Conservation (phyloP, 169 alveolate genomes). For the Eimeria necatrix region DNA sequence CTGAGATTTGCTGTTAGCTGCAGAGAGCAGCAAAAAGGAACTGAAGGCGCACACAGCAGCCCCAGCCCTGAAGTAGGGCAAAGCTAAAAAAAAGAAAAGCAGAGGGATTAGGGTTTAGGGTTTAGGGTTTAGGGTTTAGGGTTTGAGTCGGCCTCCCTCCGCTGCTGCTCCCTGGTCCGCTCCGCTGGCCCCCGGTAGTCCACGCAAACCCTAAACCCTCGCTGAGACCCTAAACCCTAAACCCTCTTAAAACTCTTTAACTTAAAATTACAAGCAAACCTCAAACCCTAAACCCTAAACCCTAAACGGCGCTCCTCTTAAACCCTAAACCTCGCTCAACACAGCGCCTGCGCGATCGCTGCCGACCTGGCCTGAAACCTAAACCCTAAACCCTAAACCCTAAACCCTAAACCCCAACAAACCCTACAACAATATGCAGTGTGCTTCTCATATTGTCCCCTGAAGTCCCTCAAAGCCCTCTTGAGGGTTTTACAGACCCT, state of each 20-base stretch:
- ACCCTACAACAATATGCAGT: too few species aligned
- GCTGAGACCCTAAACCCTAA: constrained; percentile 11
- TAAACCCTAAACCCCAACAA: neutral
- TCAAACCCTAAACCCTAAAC: neutral
- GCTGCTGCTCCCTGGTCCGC: neutral
- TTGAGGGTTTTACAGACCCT: neutral
- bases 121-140: neutral
- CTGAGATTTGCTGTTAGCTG: neutral
- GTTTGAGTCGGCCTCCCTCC: too few species aligned
- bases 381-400: neutral
- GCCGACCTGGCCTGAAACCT: neutral
- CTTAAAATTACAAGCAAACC: neutral
- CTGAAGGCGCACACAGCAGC: neutral
- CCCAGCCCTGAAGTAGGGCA: neutral
- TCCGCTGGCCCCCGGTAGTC: neutral
- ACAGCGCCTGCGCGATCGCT: neutral
- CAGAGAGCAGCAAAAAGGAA: neutral
- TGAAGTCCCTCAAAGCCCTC: neutral
- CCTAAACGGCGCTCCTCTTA: neutral
- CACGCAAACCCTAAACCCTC: neutral
- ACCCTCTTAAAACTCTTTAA: neutral
- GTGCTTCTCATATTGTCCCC: too few species aligned
- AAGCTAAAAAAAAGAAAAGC: too few species aligned
- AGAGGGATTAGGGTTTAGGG: neutral
- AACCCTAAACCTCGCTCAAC: neutral